Conservation (phyloP, 1,284 basidiomycete genomes). For the Microbotryum lychnidis-dioicae region DNA sequence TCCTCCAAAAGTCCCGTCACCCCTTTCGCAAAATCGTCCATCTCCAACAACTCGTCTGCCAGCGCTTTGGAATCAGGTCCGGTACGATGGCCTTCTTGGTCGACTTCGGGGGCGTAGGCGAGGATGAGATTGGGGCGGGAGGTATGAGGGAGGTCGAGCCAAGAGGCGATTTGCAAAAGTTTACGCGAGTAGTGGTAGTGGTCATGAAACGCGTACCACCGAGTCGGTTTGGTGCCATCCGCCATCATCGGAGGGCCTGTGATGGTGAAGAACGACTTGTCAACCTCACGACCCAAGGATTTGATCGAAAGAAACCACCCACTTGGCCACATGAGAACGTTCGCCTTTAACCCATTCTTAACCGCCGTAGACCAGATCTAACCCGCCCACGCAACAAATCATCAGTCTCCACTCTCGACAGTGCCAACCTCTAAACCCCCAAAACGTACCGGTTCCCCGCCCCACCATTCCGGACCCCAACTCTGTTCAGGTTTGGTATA, state of each 20-base stretch:
- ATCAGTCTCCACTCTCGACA: not conserved
- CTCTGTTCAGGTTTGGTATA: slow-evolving; percentile 57
- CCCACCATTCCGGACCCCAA: slow-evolving; percentile 71
- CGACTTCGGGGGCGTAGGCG: slow-evolving; percentile 55
- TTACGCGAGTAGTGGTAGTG: slow-evolving; percentile 58
- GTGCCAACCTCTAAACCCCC: not conserved
- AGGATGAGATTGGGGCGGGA: slow-evolving; percentile 45
- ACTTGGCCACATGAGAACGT: slow-evolving; percentile 72
- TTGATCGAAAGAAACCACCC: slow-evolving; percentile 40
- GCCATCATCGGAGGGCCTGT: slow-evolving; percentile 66
- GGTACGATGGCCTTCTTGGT: slow-evolving; percentile 55
- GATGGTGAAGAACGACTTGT: slow-evolving; percentile 44
- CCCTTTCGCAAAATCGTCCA: slow-evolving; percentile 67
- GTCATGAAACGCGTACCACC: slow-evolving; percentile 44
- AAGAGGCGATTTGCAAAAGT: slow-evolving; percentile 56
- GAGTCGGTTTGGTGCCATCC: slow-evolving; percentile 58
- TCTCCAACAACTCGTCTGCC: slow-evolving; percentile 56
- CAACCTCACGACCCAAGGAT: no score
- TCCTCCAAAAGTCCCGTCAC: slow-evolving; percentile 55
- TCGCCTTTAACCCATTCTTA: slow-evolving; percentile 63
- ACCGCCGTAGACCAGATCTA: slow-evolving; percentile 83
- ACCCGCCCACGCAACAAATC: no score
- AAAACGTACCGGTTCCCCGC: slow-evolving; percentile 73
- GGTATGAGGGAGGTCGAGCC: slow-evolving; percentile 18
- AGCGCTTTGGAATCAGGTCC: slow-evolving; percentile 67